A percentile compares a stretch with the other conserved stretches of the same genome.
These are phyloP conservation scores for Populus trichocarpa DNA, from an alignment of 441 rosid genomes.

Conservation along the genomic window DNA sequence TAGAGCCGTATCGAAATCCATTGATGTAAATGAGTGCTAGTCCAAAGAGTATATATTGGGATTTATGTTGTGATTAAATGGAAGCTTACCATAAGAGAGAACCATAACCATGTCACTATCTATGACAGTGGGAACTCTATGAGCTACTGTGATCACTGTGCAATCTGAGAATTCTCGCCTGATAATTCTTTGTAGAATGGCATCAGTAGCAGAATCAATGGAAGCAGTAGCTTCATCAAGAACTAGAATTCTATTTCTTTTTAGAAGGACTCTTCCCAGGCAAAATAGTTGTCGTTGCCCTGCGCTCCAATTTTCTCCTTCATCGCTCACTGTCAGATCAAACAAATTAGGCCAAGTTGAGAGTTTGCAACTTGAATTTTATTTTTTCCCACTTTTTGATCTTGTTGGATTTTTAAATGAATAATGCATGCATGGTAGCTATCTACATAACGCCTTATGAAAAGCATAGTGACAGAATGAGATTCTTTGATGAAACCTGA, in stretches of 20 bases:
- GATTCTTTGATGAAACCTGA: constrained; percentile 35
- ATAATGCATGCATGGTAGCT: not conserved
- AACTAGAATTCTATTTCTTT: constrained; percentile 69
- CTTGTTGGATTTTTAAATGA: not conserved
- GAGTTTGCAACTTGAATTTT: not conserved
- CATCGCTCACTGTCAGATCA: constrained; percentile 62
- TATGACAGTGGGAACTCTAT: constrained; percentile 21
- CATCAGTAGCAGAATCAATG: constrained; percentile 79
- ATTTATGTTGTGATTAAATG: not conserved
- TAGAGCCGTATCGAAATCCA: no score
- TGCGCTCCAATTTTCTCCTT: constrained; percentile 93
- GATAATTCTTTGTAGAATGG: constrained; percentile 63
- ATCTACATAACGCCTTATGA: not conserved
- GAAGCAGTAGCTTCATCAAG: constrained; percentile 97
- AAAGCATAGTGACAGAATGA: not conserved
- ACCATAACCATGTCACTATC: constrained; percentile 95
- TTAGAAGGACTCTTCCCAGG: constrained; percentile 76
- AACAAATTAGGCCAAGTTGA: not conserved
- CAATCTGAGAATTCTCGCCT: constrained; percentile 64
- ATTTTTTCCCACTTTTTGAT: no score
- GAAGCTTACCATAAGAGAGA: constrained; percentile 59
- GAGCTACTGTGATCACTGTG: constrained; percentile 73
- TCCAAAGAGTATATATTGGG: not conserved
- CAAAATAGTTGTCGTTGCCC: constrained; percentile 88
- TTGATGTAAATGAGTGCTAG: no score